Percentiles rank a stretch among this genome's conserved stretches.
Conservation (phyloP, 2,329 filamentous ascomycete species). For the Beauveria australis region DNA sequence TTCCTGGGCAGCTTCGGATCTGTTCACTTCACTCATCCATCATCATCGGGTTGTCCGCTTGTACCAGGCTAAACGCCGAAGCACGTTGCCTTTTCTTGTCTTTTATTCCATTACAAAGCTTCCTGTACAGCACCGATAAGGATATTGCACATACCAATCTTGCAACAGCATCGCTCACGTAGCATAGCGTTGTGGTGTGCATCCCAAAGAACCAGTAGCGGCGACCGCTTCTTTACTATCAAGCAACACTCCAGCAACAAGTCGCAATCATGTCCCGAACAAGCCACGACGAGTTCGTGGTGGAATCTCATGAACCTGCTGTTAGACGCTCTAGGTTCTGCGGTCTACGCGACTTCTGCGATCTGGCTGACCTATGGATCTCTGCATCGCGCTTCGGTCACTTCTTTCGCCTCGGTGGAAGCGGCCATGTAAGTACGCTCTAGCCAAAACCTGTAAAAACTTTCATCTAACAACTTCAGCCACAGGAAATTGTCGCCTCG, state of each 20-base stretch:
- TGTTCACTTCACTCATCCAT: not conserved
- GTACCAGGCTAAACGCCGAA: not conserved
- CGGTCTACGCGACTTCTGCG: constrained; percentile 27
- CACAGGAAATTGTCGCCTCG: constrained; percentile 57
- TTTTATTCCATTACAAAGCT: too few relatives aligned
- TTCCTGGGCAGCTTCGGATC: not conserved
- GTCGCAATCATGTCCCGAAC: constrained; percentile 2
- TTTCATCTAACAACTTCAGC: constrained; percentile 32
- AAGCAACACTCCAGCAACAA: not conserved
- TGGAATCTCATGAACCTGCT: constrained; percentile 11
- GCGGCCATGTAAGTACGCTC: constrained; percentile 52
- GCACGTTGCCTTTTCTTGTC: too few relatives aligned
- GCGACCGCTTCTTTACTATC: not conserved
- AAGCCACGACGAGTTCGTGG: constrained; percentile 11
- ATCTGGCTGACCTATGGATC: constrained; percentile 27
- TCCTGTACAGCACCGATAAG: not conserved
- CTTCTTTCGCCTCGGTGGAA: constrained; percentile 59
- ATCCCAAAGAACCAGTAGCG: not conserved
- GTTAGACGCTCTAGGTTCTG: constrained; percentile 22
- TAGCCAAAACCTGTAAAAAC: not conserved
- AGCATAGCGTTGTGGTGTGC: not conserved
- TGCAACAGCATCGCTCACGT: not conserved
- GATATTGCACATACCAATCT: too few relatives aligned
- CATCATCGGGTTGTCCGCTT: not conserved
- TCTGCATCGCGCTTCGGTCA: constrained; percentile 43